Evolutionary conservation across 2,329 filamentous ascomycete genomes (phyloP), one percentile per base, ranked within the genome.

Genomic region (Fusarium scirpi): DNA sequence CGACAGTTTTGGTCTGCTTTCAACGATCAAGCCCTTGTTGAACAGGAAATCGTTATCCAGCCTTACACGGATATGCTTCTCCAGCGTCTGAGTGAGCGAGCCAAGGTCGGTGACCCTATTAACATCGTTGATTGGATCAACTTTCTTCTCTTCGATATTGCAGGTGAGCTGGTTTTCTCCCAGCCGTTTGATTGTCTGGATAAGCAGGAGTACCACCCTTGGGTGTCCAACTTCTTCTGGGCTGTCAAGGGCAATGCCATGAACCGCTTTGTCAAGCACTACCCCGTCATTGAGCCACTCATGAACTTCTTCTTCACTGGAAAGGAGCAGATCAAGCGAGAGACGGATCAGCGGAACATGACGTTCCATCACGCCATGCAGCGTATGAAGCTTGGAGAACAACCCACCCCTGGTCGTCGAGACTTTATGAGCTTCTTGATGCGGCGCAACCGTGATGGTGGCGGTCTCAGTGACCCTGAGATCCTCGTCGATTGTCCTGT

Each of bases 381-480:
- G 7, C 53, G 53, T 20, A 46, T 56, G 41, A 46, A 46, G 41
- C 53, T 56, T 12, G 53, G 41, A 20, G 41, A 47, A 4, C 46
- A 48, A 16, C 46, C 46, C 3, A 48, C 27, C 8, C 46, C 46
- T 13, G 53, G 41, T 22, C 53, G 53, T 7, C 53, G 41, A 13
- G 53, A 56, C 9, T 46, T 56, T 13, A 56, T 56, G 53, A 56
- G 41, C 27, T 56, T 47, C 41, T 30, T 54, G 25, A 43, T 54
- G 34, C 24, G 38, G 3, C 38, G 27, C 4, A 43, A 43, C 34
- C 34, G 38, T 30, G 38, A 54, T 11, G 34, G 38, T 12, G 38
- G 38, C 3, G 51, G 34, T 13, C 38, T 54, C 10, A 22, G n/a
- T 5, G 51, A 54, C n/a, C 13, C n/a, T 8, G 51, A 54, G 20